These are phyloP conservation scores for Rhizopus sp. DNA, from an alignment of 371 early-diverging fungal genomes.

Conservation along the genomic window DNA sequence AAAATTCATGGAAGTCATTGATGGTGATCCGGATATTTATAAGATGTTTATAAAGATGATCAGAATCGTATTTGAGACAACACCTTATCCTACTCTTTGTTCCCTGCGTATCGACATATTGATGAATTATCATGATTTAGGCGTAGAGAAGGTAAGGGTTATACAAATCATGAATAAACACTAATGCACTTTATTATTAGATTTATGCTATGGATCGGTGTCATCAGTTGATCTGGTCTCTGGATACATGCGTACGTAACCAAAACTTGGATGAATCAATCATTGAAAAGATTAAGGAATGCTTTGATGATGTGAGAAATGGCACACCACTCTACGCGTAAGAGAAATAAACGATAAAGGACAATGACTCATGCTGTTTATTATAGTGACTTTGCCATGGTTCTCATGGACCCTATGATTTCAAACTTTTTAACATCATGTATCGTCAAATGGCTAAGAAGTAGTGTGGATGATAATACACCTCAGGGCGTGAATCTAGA, in stretches of 20 bases:
- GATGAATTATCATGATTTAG: conserved; percentile 69
- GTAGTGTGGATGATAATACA: conserved; percentile 34
- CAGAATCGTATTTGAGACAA: conserved; percentile 56
- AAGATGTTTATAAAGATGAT: conserved; percentile 59
- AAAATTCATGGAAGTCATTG: conserved; percentile 56
- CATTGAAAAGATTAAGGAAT: conserved; percentile 64
- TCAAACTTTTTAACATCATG: conserved; percentile 52
- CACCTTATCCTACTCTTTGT: conserved; percentile 61
- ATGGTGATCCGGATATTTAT: conserved; percentile 59
- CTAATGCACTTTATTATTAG: conserved; percentile 16
- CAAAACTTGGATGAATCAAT: conserved; percentile 68
- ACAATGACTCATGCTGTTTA: background rate
- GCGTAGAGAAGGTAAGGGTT: conserved; percentile 38
- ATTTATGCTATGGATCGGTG: conserved; percentile 57
- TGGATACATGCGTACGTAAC: conserved; percentile 69
- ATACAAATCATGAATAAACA: background rate
- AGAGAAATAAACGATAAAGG: conserved; percentile 2
- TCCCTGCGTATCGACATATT: conserved; percentile 69
- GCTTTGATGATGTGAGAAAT: conserved; percentile 60
- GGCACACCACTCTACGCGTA: conserved; percentile 67
- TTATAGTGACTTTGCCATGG: conserved; percentile 63
- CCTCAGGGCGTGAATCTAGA: conserved; percentile 29
- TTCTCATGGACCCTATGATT: conserved; percentile 62
- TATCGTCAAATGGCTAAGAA: conserved; percentile 41
- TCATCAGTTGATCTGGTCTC: conserved; percentile 64